Evolutionary conservation across 495 filamentous ascomycete species (phyloP).

Genomic region (Penicillium coffeae): DNA sequence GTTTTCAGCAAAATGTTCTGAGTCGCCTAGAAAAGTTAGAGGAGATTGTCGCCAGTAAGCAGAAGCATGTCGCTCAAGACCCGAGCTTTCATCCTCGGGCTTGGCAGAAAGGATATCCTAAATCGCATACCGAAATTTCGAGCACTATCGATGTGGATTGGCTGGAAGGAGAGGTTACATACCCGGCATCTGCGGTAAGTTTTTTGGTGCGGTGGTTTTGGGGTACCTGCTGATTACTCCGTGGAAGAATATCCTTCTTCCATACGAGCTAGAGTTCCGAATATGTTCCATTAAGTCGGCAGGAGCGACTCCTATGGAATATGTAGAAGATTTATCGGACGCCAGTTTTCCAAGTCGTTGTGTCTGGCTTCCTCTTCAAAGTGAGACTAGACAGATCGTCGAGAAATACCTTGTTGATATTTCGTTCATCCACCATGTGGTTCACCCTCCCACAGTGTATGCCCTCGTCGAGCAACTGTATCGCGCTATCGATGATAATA

Average conservation of each 20-base stretch:
- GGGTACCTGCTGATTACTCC: not conserved
- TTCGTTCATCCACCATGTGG: conserved; percentile 37
- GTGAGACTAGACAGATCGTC: conserved; percentile 37
- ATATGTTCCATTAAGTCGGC: conserved; percentile 9
- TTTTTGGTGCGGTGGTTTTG: not conserved
- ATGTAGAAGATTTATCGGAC: not conserved
- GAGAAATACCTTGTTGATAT: conserved; percentile 40
- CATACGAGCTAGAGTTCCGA: conserved; percentile 12
- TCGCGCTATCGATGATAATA: conserved; percentile 15
- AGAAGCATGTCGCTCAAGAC: not conserved
- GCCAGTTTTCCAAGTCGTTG: conserved; percentile 11
- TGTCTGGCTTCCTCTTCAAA: conserved; percentile 35
- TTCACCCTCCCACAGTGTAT: conserved; percentile 35
- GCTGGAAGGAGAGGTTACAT: conserved; percentile 17
- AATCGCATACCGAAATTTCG: not conserved
- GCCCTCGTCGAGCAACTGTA: conserved; percentile 36
- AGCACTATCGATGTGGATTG: conserved; percentile 10
- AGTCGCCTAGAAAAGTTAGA: conserved; percentile 21
- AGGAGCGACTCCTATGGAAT: not conserved
- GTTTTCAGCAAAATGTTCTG: conserved; percentile 14
- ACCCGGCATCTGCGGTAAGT: conserved; percentile 10
- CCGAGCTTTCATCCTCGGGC: conserved; percentile 1
- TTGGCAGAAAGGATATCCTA: not conserved
- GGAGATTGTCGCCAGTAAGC: conserved; percentile 18
- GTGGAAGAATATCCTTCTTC: not conserved